Evolutionary conservation across 2,329 filamentous ascomycete genomes (phyloP).

Genomic region (Onygenales sp.): DNA sequence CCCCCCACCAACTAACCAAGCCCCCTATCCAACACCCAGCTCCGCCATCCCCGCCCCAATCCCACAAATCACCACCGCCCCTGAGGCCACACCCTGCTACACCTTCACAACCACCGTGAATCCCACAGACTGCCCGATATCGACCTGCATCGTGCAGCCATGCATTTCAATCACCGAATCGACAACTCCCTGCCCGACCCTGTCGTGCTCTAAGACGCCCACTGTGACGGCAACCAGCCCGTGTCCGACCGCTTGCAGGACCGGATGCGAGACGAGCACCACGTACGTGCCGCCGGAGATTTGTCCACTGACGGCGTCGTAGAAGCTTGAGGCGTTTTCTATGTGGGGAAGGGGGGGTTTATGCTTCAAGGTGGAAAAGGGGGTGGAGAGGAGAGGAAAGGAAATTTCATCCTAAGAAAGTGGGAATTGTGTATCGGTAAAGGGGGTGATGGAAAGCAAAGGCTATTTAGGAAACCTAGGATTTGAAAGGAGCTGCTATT

Average conservation of each 20-base stretch:
- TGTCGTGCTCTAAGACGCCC: constrained; percentile 4
- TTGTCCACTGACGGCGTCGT: neutral
- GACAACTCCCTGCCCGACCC: constrained; percentile 9
- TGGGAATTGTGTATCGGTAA: too few species aligned
- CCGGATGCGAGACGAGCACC: constrained; percentile 7
- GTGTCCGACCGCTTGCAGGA: constrained; percentile 7
- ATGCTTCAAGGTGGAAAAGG: neutral
- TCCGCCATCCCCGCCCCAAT: neutral
- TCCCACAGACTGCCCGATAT: constrained; percentile 4
- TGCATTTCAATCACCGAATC: constrained; percentile 9
- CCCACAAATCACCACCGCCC: neutral
- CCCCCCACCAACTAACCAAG: neutral
- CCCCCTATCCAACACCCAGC: neutral
- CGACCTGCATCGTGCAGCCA: constrained; percentile 5
- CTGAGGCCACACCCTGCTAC: constrained; percentile 6
- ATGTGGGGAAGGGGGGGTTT: neutral
- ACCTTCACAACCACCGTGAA: constrained; percentile 8
- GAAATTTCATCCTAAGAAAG: neutral
- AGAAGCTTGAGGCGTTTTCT: neutral
- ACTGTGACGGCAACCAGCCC: constrained; percentile 6
- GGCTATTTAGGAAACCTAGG: too few species aligned
- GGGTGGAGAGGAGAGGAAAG: neutral
- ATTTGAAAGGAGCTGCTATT: too few species aligned
- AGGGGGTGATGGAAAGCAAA: too few species aligned
- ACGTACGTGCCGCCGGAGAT: neutral